Evolutionary conservation across 2,329 filamentous ascomycete species (phyloP).

Genomic region (Ascosphaera pollenicola): DNA sequence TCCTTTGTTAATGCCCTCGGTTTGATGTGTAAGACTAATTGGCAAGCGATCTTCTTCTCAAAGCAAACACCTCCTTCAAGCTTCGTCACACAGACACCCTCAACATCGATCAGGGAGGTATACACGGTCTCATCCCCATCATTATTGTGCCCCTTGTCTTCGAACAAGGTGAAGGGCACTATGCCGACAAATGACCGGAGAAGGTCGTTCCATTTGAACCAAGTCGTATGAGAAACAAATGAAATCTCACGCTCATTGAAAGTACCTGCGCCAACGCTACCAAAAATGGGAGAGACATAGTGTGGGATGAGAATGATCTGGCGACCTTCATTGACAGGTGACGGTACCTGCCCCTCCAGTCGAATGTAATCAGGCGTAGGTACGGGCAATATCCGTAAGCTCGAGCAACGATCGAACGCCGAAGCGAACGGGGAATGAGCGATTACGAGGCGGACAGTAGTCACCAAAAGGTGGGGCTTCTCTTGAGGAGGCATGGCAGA

Average conservation of each 20-base stretch:
- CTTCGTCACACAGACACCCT: constrained; percentile 4
- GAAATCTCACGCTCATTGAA: constrained; percentile 2
- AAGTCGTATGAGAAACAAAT: constrained; percentile 3
- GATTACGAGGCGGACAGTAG: neutral
- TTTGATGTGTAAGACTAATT: neutral
- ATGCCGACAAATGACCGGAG: constrained; percentile 6
- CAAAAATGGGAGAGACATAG: constrained; percentile 2
- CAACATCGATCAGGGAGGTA: constrained; percentile 5
- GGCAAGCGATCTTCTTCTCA: constrained; percentile 5
- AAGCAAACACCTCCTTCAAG: constrained; percentile 4
- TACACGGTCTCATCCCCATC: neutral
- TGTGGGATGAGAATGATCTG: constrained; percentile 3
- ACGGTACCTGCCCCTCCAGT: neutral
- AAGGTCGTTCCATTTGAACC: constrained; percentile 8
- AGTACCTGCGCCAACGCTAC: neutral
- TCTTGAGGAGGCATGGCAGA: neutral
- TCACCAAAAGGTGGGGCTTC: neutral
- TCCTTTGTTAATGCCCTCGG: neutral
- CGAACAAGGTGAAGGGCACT: constrained; percentile 7
- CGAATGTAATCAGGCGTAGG: neutral
- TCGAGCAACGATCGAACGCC: neutral
- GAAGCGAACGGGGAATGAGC: neutral
- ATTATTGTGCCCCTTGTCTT: neutral
- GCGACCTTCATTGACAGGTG: constrained; percentile 2
- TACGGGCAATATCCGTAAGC: neutral